Conservation (phyloP, 2,329 filamentous ascomycete species). For the Penicillium sp. region DNA sequence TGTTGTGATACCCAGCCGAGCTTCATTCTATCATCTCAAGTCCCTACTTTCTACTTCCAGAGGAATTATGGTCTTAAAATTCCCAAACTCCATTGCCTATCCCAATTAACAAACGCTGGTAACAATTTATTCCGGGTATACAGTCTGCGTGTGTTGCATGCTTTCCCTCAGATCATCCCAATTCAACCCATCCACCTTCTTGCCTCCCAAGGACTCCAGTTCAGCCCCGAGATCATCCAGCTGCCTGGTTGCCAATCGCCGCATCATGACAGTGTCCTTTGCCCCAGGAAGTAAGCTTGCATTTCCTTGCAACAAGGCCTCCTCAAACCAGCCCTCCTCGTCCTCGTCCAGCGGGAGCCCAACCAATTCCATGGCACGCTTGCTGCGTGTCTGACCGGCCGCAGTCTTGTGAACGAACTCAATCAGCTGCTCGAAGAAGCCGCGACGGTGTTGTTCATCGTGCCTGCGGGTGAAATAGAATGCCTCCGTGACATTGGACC, state of each 20-base stretch:
- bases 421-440: slow-evolving; percentile 64
- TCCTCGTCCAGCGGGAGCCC: slow-evolving; percentile 64
- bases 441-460: slow-evolving; percentile 56
- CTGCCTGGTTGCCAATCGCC: slow-evolving; percentile 63
- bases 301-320: slow-evolving; percentile 60
- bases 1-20: background rate
- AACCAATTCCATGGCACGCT: slow-evolving; percentile 63
- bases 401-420: slow-evolving; percentile 49
- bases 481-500: slow-evolving; percentile 64
- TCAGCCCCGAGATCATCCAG: slow-evolving; percentile 30
- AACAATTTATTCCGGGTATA: slow-evolving; percentile 15
- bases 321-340: slow-evolving; percentile 71
- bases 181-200: slow-evolving; percentile 47
- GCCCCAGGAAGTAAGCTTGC: slow-evolving; percentile 61
- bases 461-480: slow-evolving; percentile 67
- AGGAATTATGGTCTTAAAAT: background rate
- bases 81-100: slow-evolving; percentile 13
- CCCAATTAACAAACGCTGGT: background rate
- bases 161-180: slow-evolving; percentile 47
- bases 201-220: slow-evolving; percentile 39
- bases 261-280: slow-evolving; percentile 69
- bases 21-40: background rate
- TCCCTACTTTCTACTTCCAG: background rate
- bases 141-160: slow-evolving; percentile 26
- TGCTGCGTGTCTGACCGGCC: slow-evolving; percentile 42